Base-by-base conservation (phyloP, 768 basidiomycete species). In the Heimioporus sp. region DNA sequence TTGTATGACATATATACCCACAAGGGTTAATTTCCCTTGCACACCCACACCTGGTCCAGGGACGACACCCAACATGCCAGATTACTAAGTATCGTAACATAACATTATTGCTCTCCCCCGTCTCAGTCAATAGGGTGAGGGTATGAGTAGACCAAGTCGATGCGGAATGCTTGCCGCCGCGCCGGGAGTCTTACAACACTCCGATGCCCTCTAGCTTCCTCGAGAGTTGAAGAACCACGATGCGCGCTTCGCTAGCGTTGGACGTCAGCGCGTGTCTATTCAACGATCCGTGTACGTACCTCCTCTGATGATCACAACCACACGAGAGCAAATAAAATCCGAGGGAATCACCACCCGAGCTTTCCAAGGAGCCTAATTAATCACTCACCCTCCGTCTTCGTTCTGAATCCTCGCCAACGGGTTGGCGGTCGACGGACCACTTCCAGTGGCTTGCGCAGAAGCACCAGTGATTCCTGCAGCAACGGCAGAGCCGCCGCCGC, bases 161-260 rank as follows among this genome's bases (percentile, higher is more conserved):
- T 56, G 55, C 50, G 37, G 50, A 52, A 56, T 42, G 41, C 44
- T 43, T 44, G 45, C 28, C 46, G 19, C 43, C 24, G 35, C 13
- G 53, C 49, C 58, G 51, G 47, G 53, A 45, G 59, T 49, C 49
- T n/a, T 37, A 44, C 48, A 41, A 51, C 34, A 37, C 48, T 57
- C 49, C 12, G 54, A 51, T 42, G 35, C 50, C 47, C 55, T 57
- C 62, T 64, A 72, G 56, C 63, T 64, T 80, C 73, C 86, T 68
- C 87, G 85, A 59, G 88, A 85, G 69, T 86, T 88, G 79, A 93
- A 93, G 73, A 93, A 93, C 91, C 91, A 93, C 52, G 91, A 93
- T 47, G 91, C 89, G 55, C 91, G 89, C 75, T 93, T 93, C 58
- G 88, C 90, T 90, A 71, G 36, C 61, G 65, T 54, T 43, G 34